Percentiles rank a stretch among this genome's conserved stretches.
Evolutionary conservation across 805 yeast species (phyloP).

Genomic region (Ogataea paradorogensis): DNA sequence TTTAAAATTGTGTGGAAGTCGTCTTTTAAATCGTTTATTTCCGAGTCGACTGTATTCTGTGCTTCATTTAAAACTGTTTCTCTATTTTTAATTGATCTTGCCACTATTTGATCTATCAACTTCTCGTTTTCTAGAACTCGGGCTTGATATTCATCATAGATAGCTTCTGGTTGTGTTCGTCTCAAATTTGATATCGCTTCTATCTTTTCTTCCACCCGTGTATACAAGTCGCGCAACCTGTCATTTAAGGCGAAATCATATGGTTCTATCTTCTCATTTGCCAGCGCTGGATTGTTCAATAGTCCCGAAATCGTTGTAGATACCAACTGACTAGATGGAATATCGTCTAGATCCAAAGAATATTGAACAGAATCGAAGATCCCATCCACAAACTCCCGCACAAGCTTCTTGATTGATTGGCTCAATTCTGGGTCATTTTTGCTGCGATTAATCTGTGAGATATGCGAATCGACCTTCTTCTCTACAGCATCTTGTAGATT

Average conservation of each 20-base stretch:
- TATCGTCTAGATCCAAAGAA: conserved; percentile 61
- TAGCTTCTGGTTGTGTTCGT: conserved; percentile 46
- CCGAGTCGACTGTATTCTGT: conserved; percentile 2
- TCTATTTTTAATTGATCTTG: conserved; percentile 20
- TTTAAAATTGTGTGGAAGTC: conserved; percentile 21
- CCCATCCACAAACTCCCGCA: conserved; percentile 47
- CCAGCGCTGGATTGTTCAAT: not conserved
- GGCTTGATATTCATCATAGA: conserved; percentile 36
- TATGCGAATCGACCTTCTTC: conserved; percentile 38
- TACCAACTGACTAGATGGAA: conserved; percentile 7
- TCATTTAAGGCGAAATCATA: conserved; percentile 66
- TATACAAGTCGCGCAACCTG: conserved; percentile 52
- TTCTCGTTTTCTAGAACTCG: conserved; percentile 22
- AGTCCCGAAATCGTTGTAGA: not conserved
- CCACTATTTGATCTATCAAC: conserved; percentile 12
- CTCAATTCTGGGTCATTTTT: conserved; percentile 20
- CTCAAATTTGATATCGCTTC: conserved; percentile 55
- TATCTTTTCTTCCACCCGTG: conserved; percentile 61
- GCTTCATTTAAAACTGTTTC: conserved; percentile 1
- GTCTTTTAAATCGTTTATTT: conserved; percentile 9
- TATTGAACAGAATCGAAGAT: conserved; percentile 56
- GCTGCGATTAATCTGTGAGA: conserved; percentile 10
- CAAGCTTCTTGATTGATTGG: conserved; percentile 38
- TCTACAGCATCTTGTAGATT: conserved; percentile 42
- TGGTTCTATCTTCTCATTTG: conserved; percentile 54